Evolutionary conservation across 2,329 filamentous ascomycete species (phyloP).

Genomic region (Drechslerella coelobrocha): DNA sequence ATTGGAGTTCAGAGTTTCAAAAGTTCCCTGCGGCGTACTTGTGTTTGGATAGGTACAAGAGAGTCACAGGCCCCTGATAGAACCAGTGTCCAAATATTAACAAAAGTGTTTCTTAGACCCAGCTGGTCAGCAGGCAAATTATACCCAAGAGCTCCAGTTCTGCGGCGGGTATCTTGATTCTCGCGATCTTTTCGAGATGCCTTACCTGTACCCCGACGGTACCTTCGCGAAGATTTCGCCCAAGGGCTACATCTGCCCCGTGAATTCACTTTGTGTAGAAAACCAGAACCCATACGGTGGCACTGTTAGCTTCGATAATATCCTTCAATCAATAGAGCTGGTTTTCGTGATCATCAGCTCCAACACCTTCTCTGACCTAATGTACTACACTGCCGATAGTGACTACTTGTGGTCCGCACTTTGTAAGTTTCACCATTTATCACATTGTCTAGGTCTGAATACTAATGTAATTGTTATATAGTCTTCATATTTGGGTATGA

Average conservation of each 20-base stretch:
- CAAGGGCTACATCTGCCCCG: constrained; percentile 89
- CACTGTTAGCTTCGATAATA: constrained; percentile 94
- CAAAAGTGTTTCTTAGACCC: constrained; percentile 60
- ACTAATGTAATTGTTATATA: constrained; percentile 22
- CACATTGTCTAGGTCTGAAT: neutral
- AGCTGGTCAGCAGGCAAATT: constrained; percentile 63
- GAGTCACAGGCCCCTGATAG: constrained; percentile 56
- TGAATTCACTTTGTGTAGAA: constrained; percentile 81
- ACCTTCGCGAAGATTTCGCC: constrained; percentile 60
- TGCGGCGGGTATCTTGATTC: constrained; percentile 82
- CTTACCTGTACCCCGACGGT: constrained; percentile 72
- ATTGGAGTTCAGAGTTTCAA: constrained; percentile 97
- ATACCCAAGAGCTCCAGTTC: constrained; percentile 72
- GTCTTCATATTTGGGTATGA: constrained; percentile 65
- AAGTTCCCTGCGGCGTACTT: constrained; percentile 76
- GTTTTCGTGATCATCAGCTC: constrained; percentile 99
- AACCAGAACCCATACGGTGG: constrained; percentile 78
- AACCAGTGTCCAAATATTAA: constrained; percentile 16
- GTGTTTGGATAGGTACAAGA: constrained; percentile 74
- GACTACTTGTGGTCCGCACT: constrained; percentile 87
- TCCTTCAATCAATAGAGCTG: constrained; percentile 85
- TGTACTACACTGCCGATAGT: constrained; percentile 90
- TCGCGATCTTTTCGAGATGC: constrained; percentile 64
- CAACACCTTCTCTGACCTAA: constrained; percentile 92
- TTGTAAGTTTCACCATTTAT: constrained; percentile 59